Conservation (phyloP, 2,329 filamentous ascomycete species). For the Mollisia scopiformis region DNA sequence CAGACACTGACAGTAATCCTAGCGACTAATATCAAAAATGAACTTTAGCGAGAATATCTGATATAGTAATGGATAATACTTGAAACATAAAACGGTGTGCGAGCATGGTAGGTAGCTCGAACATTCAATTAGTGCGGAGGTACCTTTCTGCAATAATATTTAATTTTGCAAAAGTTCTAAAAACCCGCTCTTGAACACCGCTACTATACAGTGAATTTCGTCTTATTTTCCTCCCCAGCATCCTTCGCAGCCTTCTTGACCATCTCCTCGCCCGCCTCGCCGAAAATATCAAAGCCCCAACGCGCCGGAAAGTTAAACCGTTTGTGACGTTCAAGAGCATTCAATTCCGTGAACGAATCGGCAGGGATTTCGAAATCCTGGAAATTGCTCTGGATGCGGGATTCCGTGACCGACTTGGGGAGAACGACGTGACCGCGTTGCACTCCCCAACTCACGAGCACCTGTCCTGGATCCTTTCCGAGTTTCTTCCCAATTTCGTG, state of each 20-base stretch:
- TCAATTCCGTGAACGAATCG: slow-evolving; percentile 41
- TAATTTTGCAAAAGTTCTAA: too few relatives aligned
- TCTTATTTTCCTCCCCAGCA: slow-evolving; percentile 44
- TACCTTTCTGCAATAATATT: too few relatives aligned
- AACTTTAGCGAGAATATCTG: too few relatives aligned
- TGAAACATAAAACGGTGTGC: too few relatives aligned
- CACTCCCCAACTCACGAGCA: slow-evolving; percentile 52
- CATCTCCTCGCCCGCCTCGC: slow-evolving; percentile 46
- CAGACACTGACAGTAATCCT: too few relatives aligned
- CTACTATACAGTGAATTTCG: slow-evolving; percentile 50
- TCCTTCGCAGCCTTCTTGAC: slow-evolving; percentile 54
- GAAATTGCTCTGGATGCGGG: slow-evolving; percentile 1
- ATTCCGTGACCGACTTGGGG: slow-evolving; percentile 57
- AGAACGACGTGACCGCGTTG: slow-evolving; percentile 54
- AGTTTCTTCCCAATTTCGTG: slow-evolving; percentile 62
- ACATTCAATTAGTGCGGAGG: too few relatives aligned
- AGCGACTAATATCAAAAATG: too few relatives aligned
- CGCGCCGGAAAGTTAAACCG: slow-evolving; percentile 46
- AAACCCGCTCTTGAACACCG: too few relatives aligned
- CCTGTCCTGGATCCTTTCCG: slow-evolving; percentile 46
- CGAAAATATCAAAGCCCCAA: slow-evolving; percentile 50
- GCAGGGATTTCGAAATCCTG: slow-evolving; percentile 37
- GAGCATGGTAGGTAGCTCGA: too few relatives aligned
- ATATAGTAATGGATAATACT: too few relatives aligned
- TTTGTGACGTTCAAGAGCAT: slow-evolving; percentile 45